Percentiles rank a stretch among this genome's conserved stretches.
Conservation (phyloP, 2,329 filamentous ascomycete genomes). For the Trichoderma simmonsii region DNA sequence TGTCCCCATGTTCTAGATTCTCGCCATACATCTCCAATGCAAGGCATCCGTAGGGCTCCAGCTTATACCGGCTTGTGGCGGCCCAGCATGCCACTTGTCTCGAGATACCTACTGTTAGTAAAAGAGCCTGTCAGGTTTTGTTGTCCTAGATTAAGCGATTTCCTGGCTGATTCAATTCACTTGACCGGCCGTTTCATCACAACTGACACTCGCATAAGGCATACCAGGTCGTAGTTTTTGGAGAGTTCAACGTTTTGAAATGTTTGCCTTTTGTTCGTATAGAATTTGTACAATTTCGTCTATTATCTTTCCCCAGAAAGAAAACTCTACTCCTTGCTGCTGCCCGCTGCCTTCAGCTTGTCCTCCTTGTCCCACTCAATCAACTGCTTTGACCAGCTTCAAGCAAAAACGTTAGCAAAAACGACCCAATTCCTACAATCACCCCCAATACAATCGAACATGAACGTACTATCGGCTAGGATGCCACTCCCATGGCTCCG, state of each 20-base stretch:
- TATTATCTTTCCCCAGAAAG: background rate
- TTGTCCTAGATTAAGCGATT: background rate
- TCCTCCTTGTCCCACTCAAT: constrained; percentile 46
- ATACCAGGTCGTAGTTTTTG: background rate
- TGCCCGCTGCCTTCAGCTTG: constrained; percentile 32
- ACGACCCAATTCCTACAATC: background rate
- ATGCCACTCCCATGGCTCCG: constrained; percentile 73
- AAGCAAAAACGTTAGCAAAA: background rate
- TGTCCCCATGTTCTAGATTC: background rate
- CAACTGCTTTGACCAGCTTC: constrained; percentile 46
- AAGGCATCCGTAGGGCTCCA: background rate
- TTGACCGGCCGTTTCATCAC: background rate
- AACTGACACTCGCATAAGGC: background rate
- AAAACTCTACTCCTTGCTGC: constrained; percentile 27
- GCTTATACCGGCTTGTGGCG: background rate
- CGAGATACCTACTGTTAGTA: background rate
- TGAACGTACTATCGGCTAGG: constrained; percentile 74
- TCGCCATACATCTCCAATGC: background rate
- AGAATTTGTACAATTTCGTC: constrained; percentile 21
- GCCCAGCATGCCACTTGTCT: background rate
- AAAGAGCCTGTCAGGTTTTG: background rate
- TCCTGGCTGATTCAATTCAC: too few species aligned
- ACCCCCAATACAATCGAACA: too few species aligned
- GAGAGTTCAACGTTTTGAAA: background rate
- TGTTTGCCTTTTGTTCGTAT: constrained; percentile 12